A percentile compares a stretch with the other conserved stretches of the same genome.
Evolutionary conservation across 2,329 filamentous ascomycete species (phyloP).

Genomic region (Emergomyces africanus): DNA sequence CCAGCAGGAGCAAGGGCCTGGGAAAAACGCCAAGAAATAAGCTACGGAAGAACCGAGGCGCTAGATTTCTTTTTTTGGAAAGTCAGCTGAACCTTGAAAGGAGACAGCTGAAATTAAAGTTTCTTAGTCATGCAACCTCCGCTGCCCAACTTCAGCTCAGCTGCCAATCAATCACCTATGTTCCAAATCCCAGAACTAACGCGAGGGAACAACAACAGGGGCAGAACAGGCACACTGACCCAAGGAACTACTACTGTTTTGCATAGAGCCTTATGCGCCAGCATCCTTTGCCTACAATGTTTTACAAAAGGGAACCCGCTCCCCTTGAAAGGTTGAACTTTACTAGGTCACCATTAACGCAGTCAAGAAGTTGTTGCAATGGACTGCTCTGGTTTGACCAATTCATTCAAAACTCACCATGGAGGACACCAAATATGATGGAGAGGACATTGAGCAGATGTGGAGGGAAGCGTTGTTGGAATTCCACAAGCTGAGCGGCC

Average conservation of each 20-base stretch:
- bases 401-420: not conserved
- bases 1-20: no score
- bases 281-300: not conserved
- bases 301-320: not conserved
- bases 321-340: not conserved
- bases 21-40: not conserved
- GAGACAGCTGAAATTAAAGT: not conserved
- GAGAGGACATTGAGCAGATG: conserved; percentile 9
- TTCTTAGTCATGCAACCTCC: not conserved
- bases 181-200: not conserved
- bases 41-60: not conserved
- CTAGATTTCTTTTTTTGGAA: not conserved
- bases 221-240: not conserved
- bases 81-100: not conserved
- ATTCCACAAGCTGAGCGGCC: conserved; percentile 9
- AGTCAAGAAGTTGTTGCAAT: not conserved
- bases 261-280: not conserved
- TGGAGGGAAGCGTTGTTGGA: conserved; percentile 9
- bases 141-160: not conserved
- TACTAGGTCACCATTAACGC: not conserved
- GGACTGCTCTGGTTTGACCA: not conserved
- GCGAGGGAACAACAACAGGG: not conserved
- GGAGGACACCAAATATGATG: conserved; percentile 3
- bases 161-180: not conserved
- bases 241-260: not conserved